Conservation (phyloP, 2,329 filamentous ascomycete genomes). For the Rutstroemia sydowiana region DNA sequence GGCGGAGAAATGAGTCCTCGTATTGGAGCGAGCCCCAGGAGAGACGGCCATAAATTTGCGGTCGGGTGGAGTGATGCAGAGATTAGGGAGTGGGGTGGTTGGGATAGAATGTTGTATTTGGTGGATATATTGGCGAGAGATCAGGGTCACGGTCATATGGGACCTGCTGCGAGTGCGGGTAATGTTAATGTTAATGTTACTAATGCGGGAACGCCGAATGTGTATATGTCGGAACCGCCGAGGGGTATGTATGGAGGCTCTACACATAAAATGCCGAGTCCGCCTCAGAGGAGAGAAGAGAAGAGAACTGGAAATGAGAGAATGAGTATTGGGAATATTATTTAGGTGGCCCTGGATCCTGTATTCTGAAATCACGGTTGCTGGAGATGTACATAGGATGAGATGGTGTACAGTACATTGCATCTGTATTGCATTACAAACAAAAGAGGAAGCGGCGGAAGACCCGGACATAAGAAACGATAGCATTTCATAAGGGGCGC, state of each 20-base stretch:
- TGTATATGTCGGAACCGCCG: neutral
- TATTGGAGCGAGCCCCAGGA: constrained; percentile 2
- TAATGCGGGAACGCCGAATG: neutral
- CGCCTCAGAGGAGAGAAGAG: constrained; percentile 4
- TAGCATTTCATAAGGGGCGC: no score
- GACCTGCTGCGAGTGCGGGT: neutral
- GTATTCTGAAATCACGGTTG: no score
- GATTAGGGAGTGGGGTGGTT: constrained; percentile 68
- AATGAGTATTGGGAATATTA: constrained; percentile 28
- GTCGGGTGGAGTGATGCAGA: constrained; percentile 38
- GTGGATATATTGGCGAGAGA: constrained; percentile 44
- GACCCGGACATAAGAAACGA: no score
- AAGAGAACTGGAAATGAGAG: constrained; percentile 22
- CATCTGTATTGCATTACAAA: no score
- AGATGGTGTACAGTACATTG: no score
- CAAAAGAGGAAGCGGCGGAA: no score
- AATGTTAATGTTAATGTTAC: neutral
- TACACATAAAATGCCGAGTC: neutral
- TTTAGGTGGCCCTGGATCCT: constrained; percentile 10
- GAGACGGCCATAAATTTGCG: constrained; percentile 26
- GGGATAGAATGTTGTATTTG: constrained; percentile 64
- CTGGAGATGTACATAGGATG: no score
- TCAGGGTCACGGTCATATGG: constrained; percentile 9
- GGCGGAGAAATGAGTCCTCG: constrained; percentile 32
- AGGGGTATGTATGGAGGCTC: constrained; percentile 1